phyloP scores from a whole-genome alignment of 768 basidiomycete genomes.

The Tremella yokohamensis region DNA sequence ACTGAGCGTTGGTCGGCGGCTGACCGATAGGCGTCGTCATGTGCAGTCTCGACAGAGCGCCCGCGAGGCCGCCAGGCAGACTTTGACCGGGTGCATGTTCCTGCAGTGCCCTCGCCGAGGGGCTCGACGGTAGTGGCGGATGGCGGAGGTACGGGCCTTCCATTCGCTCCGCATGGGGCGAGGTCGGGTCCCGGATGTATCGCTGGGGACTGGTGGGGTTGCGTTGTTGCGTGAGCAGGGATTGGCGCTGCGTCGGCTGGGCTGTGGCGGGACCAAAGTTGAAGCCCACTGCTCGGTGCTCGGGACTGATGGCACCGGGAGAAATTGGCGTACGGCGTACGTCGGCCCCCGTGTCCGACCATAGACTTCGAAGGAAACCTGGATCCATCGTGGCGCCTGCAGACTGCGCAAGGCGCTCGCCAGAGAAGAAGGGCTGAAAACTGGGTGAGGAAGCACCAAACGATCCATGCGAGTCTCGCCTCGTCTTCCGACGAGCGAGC shows the following conservation, averaged over 20 bases:
- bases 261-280: constrained; percentile 28
- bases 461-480: constrained; percentile 45
- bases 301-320: constrained; percentile 6
- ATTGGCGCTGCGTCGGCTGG: constrained; percentile 17
- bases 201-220: constrained; percentile 20
- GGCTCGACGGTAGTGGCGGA: constrained; percentile 47
- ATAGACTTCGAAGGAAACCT: constrained; percentile 54
- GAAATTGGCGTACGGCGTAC: constrained; percentile 12
- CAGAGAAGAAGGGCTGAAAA: constrained; percentile 8
- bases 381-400: constrained; percentile 46
- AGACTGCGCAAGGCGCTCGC: constrained; percentile 46
- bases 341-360: constrained; percentile 61
- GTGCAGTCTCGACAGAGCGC: constrained; percentile 85
- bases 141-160: constrained; percentile 25
- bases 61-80: constrained; percentile 85
- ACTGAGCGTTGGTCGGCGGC: no score
- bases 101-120: constrained; percentile 73
- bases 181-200: constrained; percentile 3
- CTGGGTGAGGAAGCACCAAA: constrained; percentile 13
- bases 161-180: neutral
- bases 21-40: constrained; percentile 53
- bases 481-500: constrained; percentile 66
- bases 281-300: constrained; percentile 9
- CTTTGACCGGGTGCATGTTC: constrained; percentile 85
- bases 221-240: constrained; percentile 33